Percentiles rank a stretch among this genome's conserved stretches.
These are phyloP conservation scores for Phytopythium mirpurense DNA, from an alignment of 352 stramenopile genomes.

Conservation along the genomic window DNA sequence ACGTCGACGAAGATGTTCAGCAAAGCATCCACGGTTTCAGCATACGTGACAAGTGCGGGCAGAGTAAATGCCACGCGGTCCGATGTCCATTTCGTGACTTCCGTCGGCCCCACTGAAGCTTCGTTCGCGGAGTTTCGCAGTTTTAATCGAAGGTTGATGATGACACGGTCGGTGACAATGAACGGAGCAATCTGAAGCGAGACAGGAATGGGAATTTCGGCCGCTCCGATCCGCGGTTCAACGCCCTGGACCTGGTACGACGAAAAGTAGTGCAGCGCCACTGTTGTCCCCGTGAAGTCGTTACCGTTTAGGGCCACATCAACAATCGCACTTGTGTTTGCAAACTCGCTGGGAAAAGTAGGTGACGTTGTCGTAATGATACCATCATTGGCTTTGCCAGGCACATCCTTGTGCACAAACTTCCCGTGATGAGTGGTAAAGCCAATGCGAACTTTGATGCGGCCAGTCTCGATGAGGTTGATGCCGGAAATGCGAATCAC, in stretches of 20 bases:
- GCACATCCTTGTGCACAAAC: slow-evolving; percentile 25
- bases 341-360: slow-evolving; percentile 39
- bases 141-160: slow-evolving; percentile 39
- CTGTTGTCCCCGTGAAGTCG: slow-evolving; percentile 48
- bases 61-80: slow-evolving; percentile 39
- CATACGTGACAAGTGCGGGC: slow-evolving; percentile 25
- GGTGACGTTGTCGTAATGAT: slow-evolving; percentile 47
- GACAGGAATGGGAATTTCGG: slow-evolving; percentile 52
- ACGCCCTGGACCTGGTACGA: slow-evolving; percentile 37
- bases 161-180: slow-evolving; percentile 41
- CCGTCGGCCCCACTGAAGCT: slow-evolving; percentile 28
- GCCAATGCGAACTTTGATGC: slow-evolving; percentile 61
- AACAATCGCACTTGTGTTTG: slow-evolving; percentile 37
- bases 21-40: slow-evolving; percentile 26
- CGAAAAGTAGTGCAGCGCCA: slow-evolving; percentile 52
- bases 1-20: slow-evolving; percentile 33
- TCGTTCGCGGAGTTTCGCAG: slow-evolving; percentile 4
- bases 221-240: slow-evolving; percentile 42
- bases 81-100: slow-evolving; percentile 30
- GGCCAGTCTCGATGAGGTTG: slow-evolving; percentile 72
- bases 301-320: slow-evolving; percentile 64
- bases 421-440: slow-evolving; percentile 31
- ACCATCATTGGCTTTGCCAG: slow-evolving; percentile 35
- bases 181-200: slow-evolving; percentile 30
- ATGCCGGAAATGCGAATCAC: slow-evolving; percentile 48